Evolutionary conservation across 441 rosid genomes (phyloP).

Genomic region (Erodium chrysanthum): DNA sequence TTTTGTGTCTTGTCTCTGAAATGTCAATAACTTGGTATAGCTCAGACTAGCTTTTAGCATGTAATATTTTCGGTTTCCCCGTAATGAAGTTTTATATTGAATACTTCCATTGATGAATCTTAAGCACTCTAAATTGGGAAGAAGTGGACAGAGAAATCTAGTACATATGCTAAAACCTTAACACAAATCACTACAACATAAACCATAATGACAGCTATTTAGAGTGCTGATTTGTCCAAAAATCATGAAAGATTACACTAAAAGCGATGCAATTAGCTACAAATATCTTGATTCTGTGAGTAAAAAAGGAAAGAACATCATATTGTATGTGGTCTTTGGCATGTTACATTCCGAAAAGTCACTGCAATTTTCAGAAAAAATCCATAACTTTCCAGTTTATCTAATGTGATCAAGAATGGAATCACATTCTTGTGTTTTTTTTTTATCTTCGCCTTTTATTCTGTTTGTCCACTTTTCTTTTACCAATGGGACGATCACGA

Average conservation of each 20-base stretch:
- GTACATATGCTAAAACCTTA: not conserved
- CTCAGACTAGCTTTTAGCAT: not conserved
- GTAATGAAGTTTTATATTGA: not conserved
- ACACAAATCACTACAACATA: no score
- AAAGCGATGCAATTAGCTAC: not conserved
- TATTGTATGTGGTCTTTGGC: not conserved
- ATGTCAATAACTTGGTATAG: no score
- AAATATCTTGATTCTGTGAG: not conserved
- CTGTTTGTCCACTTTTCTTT: not conserved
- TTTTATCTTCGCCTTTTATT: not conserved
- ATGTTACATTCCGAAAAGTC: not conserved
- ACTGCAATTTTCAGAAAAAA: not conserved
- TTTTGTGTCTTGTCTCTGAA: not conserved
- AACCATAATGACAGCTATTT: not conserved
- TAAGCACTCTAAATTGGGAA: no score
- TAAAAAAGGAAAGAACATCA: not conserved
- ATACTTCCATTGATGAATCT: not conserved
- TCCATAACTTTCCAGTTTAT: not conserved
- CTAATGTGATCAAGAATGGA: not conserved
- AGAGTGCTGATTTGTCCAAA: not conserved
- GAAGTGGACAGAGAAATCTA: not conserved
- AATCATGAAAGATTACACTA: not conserved
- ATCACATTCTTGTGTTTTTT: not conserved
- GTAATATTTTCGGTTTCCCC: not conserved
- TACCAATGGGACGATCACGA: not conserved